Evolutionary conservation across 257 asterid species (phyloP).

Genomic region (Lycium barbarum): DNA sequence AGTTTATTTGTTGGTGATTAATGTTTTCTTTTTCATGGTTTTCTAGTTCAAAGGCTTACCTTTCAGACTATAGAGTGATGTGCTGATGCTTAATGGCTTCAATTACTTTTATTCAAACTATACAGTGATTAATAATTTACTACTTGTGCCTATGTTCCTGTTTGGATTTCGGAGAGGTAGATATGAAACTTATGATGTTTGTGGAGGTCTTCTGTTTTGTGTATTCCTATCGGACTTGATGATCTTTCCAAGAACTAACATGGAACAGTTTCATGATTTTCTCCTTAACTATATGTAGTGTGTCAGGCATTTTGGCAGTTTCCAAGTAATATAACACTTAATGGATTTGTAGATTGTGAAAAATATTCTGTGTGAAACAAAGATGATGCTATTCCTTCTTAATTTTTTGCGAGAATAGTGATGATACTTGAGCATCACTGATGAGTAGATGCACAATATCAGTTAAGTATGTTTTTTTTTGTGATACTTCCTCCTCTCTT

Average conservation of each 20-base stretch:
- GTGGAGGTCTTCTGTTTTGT: neutral
- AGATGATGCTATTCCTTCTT: neutral
- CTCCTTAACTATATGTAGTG: neutral
- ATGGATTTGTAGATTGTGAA: neutral
- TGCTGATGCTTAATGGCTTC: neutral
- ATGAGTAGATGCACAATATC: neutral
- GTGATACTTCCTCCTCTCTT: slow-evolving; percentile 1
- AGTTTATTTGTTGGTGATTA: neutral
- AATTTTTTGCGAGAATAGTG: neutral
- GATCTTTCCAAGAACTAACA: neutral
- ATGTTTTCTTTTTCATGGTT: neutral
- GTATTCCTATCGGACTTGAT: neutral
- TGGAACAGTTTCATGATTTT: neutral
- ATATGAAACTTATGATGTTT: neutral
- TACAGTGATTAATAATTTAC: neutral
- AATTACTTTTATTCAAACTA: neutral
- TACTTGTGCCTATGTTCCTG: neutral
- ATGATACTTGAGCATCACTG: neutral
- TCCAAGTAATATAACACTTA: neutral
- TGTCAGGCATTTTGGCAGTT: neutral
- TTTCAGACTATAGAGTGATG: neutral
- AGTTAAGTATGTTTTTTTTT: neutral
- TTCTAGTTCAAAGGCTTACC: neutral
- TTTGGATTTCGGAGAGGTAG: neutral
- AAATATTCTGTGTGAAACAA: neutral